Conservation (phyloP, 441 rosid genomes). For the Sinapis alba region DNA sequence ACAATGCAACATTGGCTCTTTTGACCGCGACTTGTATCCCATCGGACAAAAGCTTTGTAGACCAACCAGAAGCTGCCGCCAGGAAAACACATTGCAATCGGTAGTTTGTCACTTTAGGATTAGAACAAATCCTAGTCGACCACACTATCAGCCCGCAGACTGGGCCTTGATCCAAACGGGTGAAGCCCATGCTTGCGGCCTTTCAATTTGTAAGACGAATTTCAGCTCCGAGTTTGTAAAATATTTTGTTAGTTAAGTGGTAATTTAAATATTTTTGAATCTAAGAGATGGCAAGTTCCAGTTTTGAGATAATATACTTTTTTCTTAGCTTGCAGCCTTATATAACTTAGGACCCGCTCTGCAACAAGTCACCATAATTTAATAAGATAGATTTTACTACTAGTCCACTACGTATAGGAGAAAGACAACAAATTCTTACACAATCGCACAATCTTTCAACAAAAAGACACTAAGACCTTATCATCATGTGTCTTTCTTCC, state of each 20-base stretch:
- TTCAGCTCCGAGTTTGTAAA: not conserved
- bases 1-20: too few relatives aligned
- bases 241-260: not conserved
- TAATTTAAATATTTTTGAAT: not conserved
- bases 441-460: not conserved
- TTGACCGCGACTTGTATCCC: too few relatives aligned
- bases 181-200: not conserved
- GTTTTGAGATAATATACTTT: not conserved
- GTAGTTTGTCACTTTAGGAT: not conserved
- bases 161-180: not conserved
- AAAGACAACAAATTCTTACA: not conserved
- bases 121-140: not conserved
- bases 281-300: not conserved
- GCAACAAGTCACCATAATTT: not conserved
- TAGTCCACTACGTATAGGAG: not conserved
- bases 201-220: not conserved
- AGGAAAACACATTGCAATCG: not conserved
- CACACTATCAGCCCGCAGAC: not conserved
- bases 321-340: not conserved
- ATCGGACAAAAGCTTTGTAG: too few relatives aligned
- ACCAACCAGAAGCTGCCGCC: not conserved
- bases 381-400: not conserved
- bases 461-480: not conserved
- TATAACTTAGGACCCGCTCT: not conserved
- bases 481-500: slow-evolving; percentile 1